phyloP scores from a whole-genome alignment of 164 flowering plant species.

The Euptelea pleiosperma region DNA sequence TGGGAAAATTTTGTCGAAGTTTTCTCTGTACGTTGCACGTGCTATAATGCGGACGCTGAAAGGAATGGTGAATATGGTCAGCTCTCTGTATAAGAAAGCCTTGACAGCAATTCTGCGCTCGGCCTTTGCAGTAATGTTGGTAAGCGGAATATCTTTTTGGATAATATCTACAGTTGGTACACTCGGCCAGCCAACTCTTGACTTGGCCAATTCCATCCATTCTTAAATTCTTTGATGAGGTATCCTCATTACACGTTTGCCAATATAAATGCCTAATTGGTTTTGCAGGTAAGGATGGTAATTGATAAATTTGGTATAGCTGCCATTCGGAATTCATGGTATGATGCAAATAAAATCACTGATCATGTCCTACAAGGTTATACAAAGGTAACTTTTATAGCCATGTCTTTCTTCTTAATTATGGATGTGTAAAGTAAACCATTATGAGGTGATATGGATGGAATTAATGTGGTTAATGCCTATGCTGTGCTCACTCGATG shows the following conservation, averaged over 20 bases:
- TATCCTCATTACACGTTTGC: too few species aligned
- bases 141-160: slow-evolving; percentile 23
- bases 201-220: neutral
- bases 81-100: slow-evolving; percentile 48
- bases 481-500: neutral
- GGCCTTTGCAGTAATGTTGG: slow-evolving; percentile 59
- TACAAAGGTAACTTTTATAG: slow-evolving; percentile 55
- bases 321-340: slow-evolving; percentile 73
- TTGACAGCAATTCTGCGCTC: slow-evolving; percentile 62
- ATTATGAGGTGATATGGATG: neutral
- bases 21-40: slow-evolving; percentile 28
- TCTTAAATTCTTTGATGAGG: too few species aligned
- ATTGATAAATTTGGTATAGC: slow-evolving; percentile 76
- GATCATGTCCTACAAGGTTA: slow-evolving; percentile 68
- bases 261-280: too few species aligned
- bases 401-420: slow-evolving; percentile 1
- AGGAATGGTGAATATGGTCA: slow-evolving; percentile 45
- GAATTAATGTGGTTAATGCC: neutral
- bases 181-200: slow-evolving; percentile 5
- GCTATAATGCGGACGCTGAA: slow-evolving; percentile 33
- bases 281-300: slow-evolving; percentile 60
- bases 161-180: neutral
- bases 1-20: slow-evolving; percentile 30
- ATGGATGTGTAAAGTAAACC: too few species aligned
- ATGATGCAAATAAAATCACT: slow-evolving; percentile 55